Base-by-base conservation (phyloP, 306 rosid species). In the barrel medic (Medicago truncatula) region DNA sequence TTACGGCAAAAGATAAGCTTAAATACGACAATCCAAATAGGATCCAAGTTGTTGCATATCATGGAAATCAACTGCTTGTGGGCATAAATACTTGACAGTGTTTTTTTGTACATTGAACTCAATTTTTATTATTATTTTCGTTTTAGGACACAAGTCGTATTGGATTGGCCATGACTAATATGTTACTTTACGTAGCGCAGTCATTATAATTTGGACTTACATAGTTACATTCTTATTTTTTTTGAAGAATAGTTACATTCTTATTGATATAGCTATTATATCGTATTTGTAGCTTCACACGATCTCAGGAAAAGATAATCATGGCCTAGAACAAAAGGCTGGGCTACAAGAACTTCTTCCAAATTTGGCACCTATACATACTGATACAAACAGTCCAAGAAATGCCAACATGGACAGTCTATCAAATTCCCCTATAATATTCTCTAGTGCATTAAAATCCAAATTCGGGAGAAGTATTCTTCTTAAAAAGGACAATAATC, bases 261-360 rank as follows among this genome's bases (percentile, higher is more conserved):
- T 71, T 36, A 61, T 34, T 78, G 54, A 71, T 73, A 20, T 62
- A 50, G 13, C 15, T 79, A 18, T 56, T 54, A 15, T 31, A 9
- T 56, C 7, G 40, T 44, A 73, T 18, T 81, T 85, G 82, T 87
- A 90, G 98, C 89, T 90, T 84, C 92, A 89, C 56, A 77, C 81
- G 11, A 73, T 81, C 78, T 85, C 92, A 56, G 98, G 82, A 75
- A 86, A 80, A 61, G 86, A 74, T 41, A 39, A 77, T 7, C n/a
- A 76, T 14, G 81, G 73, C 61, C 85, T 81, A 67, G 87, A 86
- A 81, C 86, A 41, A 17, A 83, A 86, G 43, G 68, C 74, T 12
- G 89, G 71, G 13, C 57, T 67, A 7, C 85, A 78, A 13, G 80
- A 78, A 21, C 67, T 52, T 77, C 73, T 78, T 75, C 86, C 84